Evolutionary conservation across 2,329 filamentous ascomycete species (phyloP), one percentile per base, ranked within the genome.

Genomic region (Talaromyces marneffei): DNA sequence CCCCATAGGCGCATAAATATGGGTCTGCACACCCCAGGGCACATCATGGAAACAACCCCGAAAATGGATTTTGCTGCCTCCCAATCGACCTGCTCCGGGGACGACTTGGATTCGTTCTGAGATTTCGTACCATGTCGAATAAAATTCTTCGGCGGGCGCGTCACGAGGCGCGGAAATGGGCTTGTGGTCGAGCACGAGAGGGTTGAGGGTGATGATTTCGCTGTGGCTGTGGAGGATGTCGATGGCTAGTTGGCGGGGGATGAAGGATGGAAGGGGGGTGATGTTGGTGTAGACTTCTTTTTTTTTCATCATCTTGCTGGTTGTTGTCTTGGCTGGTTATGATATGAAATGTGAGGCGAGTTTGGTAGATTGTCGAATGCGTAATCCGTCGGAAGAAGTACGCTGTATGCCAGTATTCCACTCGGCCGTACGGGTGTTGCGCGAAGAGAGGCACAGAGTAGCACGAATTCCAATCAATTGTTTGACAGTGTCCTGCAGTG

Each of bases 121-220:
- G 66, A 92, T 77, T 56, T 84, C 83, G 76, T 92, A 94, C 91
- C 91, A 95, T 27, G 78, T 78, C 66, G 87, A 88, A 63, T 83
- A 77, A 62, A 80, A 83, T 77, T 95, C 90, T 65, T 93, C 90
- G 6, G 84, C 76, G 0, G 83, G 80, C 16, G 88, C 87, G 70
- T 87, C 83, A 39, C 80, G 69, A 0, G 90, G 90, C 3, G 89
- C 81, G 52, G 83, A 79, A 75, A 90, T 90, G 52, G 80, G 80
- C 69, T 87, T 83, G 60, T 89, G 83, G 65, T 89, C 86, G 66
- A 87, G 85, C 61, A 95, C 87, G 55, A 93, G 80, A 1, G 91
- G 90, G 74, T 95, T 95, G 63, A 94, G 79, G 72, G 92, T 87
- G 68, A 95, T 94, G 89, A 95, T 94, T 67, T 86, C 86, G 55